Conservation (phyloP, 2,329 filamentous ascomycete species). For the Fonsecaea erecta region DNA sequence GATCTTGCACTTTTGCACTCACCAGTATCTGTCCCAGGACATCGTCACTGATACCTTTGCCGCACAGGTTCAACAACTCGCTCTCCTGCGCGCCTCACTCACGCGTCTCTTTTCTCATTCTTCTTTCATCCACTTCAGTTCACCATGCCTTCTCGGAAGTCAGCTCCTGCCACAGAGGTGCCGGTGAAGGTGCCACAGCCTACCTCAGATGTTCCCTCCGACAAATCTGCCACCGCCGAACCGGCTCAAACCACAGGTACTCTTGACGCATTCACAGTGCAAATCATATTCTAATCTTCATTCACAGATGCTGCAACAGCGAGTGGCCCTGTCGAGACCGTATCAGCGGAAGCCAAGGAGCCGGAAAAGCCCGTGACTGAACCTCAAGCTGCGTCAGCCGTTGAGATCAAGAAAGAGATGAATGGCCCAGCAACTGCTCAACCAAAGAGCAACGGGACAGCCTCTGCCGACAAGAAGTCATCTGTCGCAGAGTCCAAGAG, state of each 20-base stretch:
- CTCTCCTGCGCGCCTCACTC: conserved; percentile 5
- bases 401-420: conserved; percentile 19
- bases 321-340: conserved; percentile 36
- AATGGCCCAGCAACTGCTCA: conserved; percentile 43
- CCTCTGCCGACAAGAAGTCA: conserved; percentile 63
- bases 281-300: background rate
- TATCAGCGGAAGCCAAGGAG: conserved; percentile 37
- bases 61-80: conserved; percentile 16
- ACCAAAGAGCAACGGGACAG: conserved; percentile 54
- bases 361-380: conserved; percentile 43
- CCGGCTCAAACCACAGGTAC: conserved; percentile 40
- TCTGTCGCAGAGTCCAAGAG: conserved; percentile 68
- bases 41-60: conserved; percentile 14
- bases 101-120: conserved; percentile 25
- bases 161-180: conserved; percentile 26
- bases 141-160: conserved; percentile 26
- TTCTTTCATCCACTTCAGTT: conserved; percentile 5
- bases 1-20: background rate
- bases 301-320: conserved; percentile 35
- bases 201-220: conserved; percentile 41
- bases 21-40: background rate
- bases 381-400: conserved; percentile 29
- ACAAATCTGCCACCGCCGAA: conserved; percentile 43
- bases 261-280: conserved; percentile 24
- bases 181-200: conserved; percentile 36